Evolutionary conservation across 352 stramenopile genomes (phyloP), one percentile per base, ranked within the genome.

Genomic region (Hyaloperonospora brassicae): DNA sequence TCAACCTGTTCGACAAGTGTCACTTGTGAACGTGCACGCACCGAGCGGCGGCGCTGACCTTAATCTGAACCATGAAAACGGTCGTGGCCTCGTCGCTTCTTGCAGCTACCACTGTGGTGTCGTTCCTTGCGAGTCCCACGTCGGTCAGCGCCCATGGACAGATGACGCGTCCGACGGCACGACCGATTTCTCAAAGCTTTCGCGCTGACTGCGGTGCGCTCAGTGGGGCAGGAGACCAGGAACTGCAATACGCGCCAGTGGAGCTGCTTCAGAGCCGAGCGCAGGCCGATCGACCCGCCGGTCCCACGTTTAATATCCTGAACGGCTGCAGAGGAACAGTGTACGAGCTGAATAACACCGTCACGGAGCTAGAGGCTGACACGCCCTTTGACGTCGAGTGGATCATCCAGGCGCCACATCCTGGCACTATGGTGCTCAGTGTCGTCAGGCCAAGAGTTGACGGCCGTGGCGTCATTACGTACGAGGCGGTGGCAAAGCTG

Each of bases 371-470:
- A 2, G 38, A 57, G 36, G 39, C 57, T 6, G 66, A 62, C 22
- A 40, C 43, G 17, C 14, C 55, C 0, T 73, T 73, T 38, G 65
- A 68, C 17, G 68, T 75, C 36, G 56, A 58, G 36, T 86, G 53
- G 50, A 66, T 42, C 8, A 79, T 86, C 54, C 55, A 77, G 60
- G 76, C 73, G 7, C 73, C 76, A 2, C 76, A 86, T 58, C 73
- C 73, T 2, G 71, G 76, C 11, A 72, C 50, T 46, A 67, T 77
- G 51, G 72, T 73, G 49, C 57, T 86, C 31, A 74, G 54, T 45
- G 70, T 86, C 31, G 61, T 84, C 44, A 82, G 80, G 49, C 73
- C 76, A 2, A 70, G 50, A 46, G 61, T 48, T 1, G 69, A 73
- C 21, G 49, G 62, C 1, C 56, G 47, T 2, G 72, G 72, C 35